Conservation (phyloP, 1,284 basidiomycete species). For the Flammula alnicola region DNA sequence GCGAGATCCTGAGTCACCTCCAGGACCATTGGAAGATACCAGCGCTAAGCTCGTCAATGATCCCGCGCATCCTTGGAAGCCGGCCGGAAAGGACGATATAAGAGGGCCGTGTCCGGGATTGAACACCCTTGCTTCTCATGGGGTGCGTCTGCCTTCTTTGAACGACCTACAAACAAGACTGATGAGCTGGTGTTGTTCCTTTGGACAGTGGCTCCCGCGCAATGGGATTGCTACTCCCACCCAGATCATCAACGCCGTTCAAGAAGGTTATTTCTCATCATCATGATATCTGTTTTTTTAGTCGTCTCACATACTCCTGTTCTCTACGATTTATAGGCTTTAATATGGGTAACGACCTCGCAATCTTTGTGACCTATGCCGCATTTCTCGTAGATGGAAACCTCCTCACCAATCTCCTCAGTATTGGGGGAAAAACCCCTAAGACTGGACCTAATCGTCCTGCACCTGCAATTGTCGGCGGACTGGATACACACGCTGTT, state of each 20-base stretch:
- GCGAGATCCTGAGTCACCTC: slow-evolving; percentile 13
- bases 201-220: slow-evolving; percentile 25
- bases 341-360: no score
- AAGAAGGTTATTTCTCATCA: slow-evolving; percentile 17
- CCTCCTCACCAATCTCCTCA: no score
- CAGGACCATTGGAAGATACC: slow-evolving; percentile 20
- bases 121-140: slow-evolving; percentile 23
- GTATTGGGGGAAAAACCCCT: no score
- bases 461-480: no score
- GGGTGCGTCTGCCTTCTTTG: neutral
- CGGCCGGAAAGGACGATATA: slow-evolving; percentile 16
- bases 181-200: neutral
- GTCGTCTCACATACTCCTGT: no score
- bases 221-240: slow-evolving; percentile 22
- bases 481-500: no score
- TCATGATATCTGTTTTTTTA: no score
- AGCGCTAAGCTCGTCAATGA: slow-evolving; percentile 26
- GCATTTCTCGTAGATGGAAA: no score
- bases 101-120: slow-evolving; percentile 26
- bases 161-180: no score
- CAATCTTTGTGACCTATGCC: no score
- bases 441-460: no score
- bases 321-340: no score
- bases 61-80: slow-evolving; percentile 19
- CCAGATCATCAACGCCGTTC: slow-evolving; percentile 20